Evolutionary conservation across 345 rosid genomes (phyloP).

Genomic region (Jatropha curcas): DNA sequence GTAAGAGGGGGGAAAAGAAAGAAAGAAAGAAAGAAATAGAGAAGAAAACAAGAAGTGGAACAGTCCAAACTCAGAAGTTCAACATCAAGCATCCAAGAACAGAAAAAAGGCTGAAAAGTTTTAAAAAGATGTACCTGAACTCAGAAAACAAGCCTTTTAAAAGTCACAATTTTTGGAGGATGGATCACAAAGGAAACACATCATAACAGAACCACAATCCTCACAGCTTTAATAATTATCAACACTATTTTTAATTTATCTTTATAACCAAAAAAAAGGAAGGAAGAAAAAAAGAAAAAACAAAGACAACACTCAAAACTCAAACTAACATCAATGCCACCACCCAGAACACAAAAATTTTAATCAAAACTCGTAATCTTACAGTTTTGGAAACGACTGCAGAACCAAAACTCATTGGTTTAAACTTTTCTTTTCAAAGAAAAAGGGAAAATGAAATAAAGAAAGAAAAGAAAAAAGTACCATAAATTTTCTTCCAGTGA

Average conservation of each 20-base stretch:
- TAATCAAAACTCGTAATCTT: no score
- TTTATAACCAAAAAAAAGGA: no score
- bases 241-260: no score
- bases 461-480: constrained; percentile 30
- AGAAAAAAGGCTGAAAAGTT: constrained; percentile 46
- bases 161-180: constrained; percentile 30
- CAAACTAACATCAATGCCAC: no score
- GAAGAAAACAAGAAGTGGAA: constrained; percentile 31
- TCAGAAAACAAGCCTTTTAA: constrained; percentile 28
- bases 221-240: constrained; percentile 17
- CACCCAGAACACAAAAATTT: no score
- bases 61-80: constrained; percentile 53
- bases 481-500: constrained; percentile 96
- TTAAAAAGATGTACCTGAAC: constrained; percentile 34
- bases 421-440: no score
- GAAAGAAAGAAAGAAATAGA: constrained; percentile 1
- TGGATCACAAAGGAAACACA: constrained; percentile 15
- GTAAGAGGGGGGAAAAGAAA: constrained; percentile 6
- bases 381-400: no score
- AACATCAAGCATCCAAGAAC: constrained; percentile 49
- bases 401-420: no score
- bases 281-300: no score
- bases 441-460: not conserved
- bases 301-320: no score
- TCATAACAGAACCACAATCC: constrained; percentile 23